Evolutionary conservation across 371 early-diverging fungal genomes (phyloP), one percentile per base, ranked within the genome.

Genomic region (Actinomucor elegans): DNA sequence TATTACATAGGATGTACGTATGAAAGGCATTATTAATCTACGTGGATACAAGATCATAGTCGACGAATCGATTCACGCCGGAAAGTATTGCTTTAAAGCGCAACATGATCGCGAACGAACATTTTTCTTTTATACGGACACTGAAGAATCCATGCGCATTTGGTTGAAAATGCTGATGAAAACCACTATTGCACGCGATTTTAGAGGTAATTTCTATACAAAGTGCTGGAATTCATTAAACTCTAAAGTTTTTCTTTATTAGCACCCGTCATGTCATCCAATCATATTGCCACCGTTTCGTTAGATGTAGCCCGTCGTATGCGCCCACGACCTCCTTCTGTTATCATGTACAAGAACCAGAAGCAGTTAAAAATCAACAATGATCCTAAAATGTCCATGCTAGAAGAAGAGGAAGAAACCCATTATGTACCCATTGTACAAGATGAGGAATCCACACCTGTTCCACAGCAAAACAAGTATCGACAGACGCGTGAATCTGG

Each of bases 151-250:
- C 8, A 81, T 81, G 76, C 73, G 73, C 8, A 61, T 61, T 1
- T 89, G 87, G 87, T 66, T 86, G 23, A 85, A 81, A 33, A 80
- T 80, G 24, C 53, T 89, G 48, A 87, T 87, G 78, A 89, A 89
- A 52, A 79, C 86, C n/a, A 84, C 89, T 0, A 89, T 89, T 58
- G 72, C 78, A 17, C 71, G 86, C 9, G 84, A 86, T 55, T 60
- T 69, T 12, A 65, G 43, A 54, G 72, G 76, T 75, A 69, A 32
- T 35, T 47, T 26, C 10, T 49, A 40, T 41, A n/a, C 20, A 18
- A 42, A 20, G 12, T 35, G 18, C 34, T 42, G 24, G 24, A 27
- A 27, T 31, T 29, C n/a, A 24, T 17, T 15, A 14, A 17, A 45
- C 14, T n/a, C 15, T 21, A 40, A 38, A 38, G 26, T 26, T 36